Conservation (phyloP, 345 rosid genomes). For the Moricandia moricandioides region DNA sequence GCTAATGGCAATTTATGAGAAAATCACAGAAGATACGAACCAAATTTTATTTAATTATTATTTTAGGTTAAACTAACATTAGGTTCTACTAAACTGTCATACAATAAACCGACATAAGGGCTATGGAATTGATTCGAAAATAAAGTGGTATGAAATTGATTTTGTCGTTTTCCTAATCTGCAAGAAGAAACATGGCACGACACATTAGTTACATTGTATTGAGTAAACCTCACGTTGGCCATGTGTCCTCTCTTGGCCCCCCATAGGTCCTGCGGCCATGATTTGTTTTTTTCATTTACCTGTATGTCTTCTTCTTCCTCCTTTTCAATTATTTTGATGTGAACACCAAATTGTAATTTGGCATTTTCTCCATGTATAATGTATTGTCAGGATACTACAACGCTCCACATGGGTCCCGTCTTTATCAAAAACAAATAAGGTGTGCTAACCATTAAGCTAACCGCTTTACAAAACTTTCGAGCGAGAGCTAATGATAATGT, state of each 20-base stretch:
- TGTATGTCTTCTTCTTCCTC: slow-evolving; percentile 1
- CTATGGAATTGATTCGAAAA: slow-evolving; percentile 12
- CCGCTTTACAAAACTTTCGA: slow-evolving; percentile 1
- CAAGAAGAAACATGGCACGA: slow-evolving; percentile 19
- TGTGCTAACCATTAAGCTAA: background rate
- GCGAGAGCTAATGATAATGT: slow-evolving; percentile 2
- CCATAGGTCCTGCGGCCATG: slow-evolving; percentile 21
- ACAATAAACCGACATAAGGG: slow-evolving; percentile 26
- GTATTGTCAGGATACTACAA: slow-evolving; percentile 14
- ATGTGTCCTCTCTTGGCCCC: slow-evolving; percentile 31
- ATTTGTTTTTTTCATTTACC: slow-evolving; percentile 15
- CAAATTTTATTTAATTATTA: slow-evolving; percentile 2
- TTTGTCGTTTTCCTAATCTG: slow-evolving; percentile 24
- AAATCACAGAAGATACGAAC: slow-evolving; percentile 27
- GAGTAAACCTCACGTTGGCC: slow-evolving; percentile 30
- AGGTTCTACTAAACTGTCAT: slow-evolving; percentile 7
- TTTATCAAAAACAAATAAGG: slow-evolving; percentile 7
- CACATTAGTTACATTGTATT: slow-evolving; percentile 18
- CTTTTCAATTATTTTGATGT: slow-evolving; percentile 27
- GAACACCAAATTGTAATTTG: slow-evolving; percentile 22
- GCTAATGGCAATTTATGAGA: slow-evolving; percentile 15
- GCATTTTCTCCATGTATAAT: slow-evolving; percentile 6
- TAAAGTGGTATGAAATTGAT: background rate
- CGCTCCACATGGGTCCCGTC: slow-evolving; percentile 31
- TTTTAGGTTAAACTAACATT: background rate